Evolutionary conservation across 768 basidiomycete species (phyloP).

Genomic region (Gautieria morchelliformis): DNA sequence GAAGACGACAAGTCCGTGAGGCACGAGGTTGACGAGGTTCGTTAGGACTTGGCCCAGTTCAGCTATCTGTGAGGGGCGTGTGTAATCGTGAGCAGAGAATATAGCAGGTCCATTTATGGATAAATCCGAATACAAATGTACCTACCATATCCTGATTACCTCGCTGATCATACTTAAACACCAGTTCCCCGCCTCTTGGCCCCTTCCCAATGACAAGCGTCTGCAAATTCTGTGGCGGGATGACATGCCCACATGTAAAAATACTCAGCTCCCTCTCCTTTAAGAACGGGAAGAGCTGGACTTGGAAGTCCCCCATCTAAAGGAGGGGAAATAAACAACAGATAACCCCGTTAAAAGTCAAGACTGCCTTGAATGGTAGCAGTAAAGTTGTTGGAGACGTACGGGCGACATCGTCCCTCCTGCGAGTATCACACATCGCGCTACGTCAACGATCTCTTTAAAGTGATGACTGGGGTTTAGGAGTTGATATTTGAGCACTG

Average conservation of each 20-base stretch:
- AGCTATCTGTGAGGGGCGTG: conserved; percentile 38
- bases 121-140: conserved; percentile 6
- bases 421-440: conserved; percentile 80
- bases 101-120: conserved; percentile 5
- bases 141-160: conserved; percentile 55
- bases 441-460: conserved; percentile 68
- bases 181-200: conserved; percentile 61
- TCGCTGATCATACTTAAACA: conserved; percentile 75
- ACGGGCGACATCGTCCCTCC: conserved; percentile 99
- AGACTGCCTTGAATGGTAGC: too few relatives aligned
- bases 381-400: conserved; percentile 12
- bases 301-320: conserved; percentile 79
- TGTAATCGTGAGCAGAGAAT: not conserved
- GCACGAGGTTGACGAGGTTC: conserved; percentile 72
- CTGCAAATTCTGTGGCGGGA: conserved; percentile 69
- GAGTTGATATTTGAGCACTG: conserved; percentile 82
- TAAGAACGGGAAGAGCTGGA: conserved; percentile 69
- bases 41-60: conserved; percentile 78
- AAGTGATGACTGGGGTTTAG: conserved; percentile 88
- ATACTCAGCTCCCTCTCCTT: conserved; percentile 52
- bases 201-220: conserved; percentile 68
- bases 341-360: not conserved
- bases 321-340: not conserved
- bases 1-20: conserved; percentile 88
- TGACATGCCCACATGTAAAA: conserved; percentile 90